Percentiles rank a stretch among this genome's conserved stretches.
These are phyloP conservation scores for Colletotrichum cereale DNA, from an alignment of 2,329 filamentous ascomycete genomes.

Conservation along the genomic window DNA sequence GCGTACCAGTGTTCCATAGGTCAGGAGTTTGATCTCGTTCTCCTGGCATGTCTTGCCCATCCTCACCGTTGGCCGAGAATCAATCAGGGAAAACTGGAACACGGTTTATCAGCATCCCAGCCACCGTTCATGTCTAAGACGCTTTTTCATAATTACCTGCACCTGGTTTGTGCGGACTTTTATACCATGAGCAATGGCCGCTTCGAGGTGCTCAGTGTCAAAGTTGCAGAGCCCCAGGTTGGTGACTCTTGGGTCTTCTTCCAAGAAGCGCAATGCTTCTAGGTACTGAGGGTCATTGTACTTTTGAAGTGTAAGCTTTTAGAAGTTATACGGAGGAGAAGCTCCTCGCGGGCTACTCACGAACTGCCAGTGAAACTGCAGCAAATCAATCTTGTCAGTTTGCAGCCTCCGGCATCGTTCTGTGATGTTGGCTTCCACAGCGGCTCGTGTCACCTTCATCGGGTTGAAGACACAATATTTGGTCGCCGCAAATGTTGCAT, in stretches of 20 bases:
- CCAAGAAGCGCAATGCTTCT: slow-evolving; percentile 20
- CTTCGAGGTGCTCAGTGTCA: slow-evolving; percentile 22
- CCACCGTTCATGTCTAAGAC: background rate
- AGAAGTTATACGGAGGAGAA: rapidly evolving
- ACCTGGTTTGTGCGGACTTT: slow-evolving; percentile 31
- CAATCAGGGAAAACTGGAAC: slow-evolving; percentile 24
- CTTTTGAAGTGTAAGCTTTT: background rate
- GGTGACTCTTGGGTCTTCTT: slow-evolving; percentile 6
- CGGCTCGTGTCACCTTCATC: slow-evolving; percentile 46
- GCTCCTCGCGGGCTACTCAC: slow-evolving; percentile 42
- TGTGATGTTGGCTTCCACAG: slow-evolving; percentile 46
- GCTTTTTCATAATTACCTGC: slow-evolving; percentile 15
- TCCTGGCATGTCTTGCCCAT: slow-evolving; percentile 29
- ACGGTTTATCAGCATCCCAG: too few relatives aligned
- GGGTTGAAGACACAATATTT: slow-evolving; percentile 53
- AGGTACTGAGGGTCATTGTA: slow-evolving; percentile 33
- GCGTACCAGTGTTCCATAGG: slow-evolving; percentile 26
- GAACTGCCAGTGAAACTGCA: slow-evolving; percentile 54
- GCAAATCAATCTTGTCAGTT: slow-evolving; percentile 49
- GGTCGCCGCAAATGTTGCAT: slow-evolving; percentile 48
- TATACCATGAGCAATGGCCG: background rate
- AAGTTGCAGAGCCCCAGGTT: slow-evolving; percentile 33
- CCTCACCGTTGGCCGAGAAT: slow-evolving; percentile 9
- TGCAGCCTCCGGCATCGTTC: slow-evolving; percentile 50
- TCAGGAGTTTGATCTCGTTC: slow-evolving; percentile 21